Evolutionary conservation across 139 green algal species (phyloP).

Genomic region (Chlamydomonas asymmetrica): DNA sequence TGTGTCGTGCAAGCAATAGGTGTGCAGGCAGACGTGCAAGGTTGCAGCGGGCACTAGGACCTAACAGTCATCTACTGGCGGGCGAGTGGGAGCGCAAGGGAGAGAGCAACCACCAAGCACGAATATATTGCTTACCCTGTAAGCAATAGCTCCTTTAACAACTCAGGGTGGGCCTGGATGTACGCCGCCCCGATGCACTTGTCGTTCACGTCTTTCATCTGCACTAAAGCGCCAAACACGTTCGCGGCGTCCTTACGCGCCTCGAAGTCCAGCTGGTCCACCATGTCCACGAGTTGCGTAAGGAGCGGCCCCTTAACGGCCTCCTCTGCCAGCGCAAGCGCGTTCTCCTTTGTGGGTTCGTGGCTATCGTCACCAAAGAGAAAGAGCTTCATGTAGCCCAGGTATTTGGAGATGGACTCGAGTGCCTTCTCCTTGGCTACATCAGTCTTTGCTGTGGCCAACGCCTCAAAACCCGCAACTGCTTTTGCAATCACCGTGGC

Average conservation of each 20-base stretch:
- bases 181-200: constrained; percentile 64
- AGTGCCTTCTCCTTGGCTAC: constrained; percentile 18
- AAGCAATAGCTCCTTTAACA: constrained; percentile 73
- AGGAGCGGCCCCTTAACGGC: constrained; percentile 59
- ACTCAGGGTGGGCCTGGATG: constrained; percentile 61
- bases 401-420: constrained; percentile 43
- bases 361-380: constrained; percentile 76
- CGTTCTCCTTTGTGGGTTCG: constrained; percentile 62
- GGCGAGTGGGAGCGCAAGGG: too few relatives aligned
- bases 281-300: constrained; percentile 57
- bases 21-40: too few relatives aligned
- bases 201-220: constrained; percentile 61
- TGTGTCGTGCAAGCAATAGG: too few relatives aligned
- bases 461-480: constrained; percentile 7
- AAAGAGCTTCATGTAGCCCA: constrained; percentile 61
- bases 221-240: constrained; percentile 74
- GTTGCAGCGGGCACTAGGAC: too few relatives aligned
- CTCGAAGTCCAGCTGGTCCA: constrained; percentile 86
- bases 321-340: constrained; percentile 62
- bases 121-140: constrained; percentile 67
- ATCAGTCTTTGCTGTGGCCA: constrained; percentile 4
- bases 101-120: too few relatives aligned
- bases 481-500: constrained; percentile 29
- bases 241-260: constrained; percentile 79
- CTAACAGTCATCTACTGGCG: too few relatives aligned